phyloP scores from a whole-genome alignment of 2,329 filamentous ascomycete species.

The Talaromyces atroroseus region DNA sequence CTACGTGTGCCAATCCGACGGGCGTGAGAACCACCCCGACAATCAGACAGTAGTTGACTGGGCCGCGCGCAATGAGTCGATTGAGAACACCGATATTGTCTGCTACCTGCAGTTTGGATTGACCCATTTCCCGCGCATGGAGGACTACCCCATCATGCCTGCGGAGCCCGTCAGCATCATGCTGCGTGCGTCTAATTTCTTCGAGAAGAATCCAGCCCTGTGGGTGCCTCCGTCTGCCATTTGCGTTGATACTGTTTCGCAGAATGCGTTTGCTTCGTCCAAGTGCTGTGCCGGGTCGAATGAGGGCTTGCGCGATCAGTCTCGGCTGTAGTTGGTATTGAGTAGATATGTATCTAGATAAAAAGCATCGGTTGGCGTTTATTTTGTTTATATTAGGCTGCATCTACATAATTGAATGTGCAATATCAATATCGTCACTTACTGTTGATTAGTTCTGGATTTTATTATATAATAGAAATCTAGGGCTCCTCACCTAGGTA shows the following conservation, averaged over 20 bases:
- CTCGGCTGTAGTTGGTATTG: slow-evolving; percentile 6
- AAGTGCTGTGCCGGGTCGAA: not conserved
- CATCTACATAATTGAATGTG: too few species aligned
- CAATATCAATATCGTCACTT: too few species aligned
- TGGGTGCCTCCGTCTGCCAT: slow-evolving; percentile 45
- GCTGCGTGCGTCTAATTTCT: slow-evolving; percentile 56
- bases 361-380: not conserved
- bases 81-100: slow-evolving; percentile 53
- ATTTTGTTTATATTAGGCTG: not conserved
- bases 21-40: slow-evolving; percentile 15
- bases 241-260: slow-evolving; percentile 23
- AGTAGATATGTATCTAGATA: not conserved
- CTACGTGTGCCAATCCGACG: slow-evolving; percentile 56
- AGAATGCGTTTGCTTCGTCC: slow-evolving; percentile 20
- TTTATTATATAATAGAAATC: too few species aligned
- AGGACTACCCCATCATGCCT: slow-evolving; percentile 58
- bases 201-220: slow-evolving; percentile 53
- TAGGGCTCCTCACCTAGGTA: too few species aligned
- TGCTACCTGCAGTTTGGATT: slow-evolving; percentile 55
- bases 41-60: slow-evolving; percentile 41
- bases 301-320: slow-evolving; percentile 1
- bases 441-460: too few species aligned
- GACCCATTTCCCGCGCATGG: slow-evolving; percentile 47
- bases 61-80: slow-evolving; percentile 43
- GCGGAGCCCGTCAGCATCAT: slow-evolving; percentile 54